Evolutionary conservation across 2,329 filamentous ascomycete genomes (phyloP).

Genomic region (Nannizziopsis arthrosporioides): DNA sequence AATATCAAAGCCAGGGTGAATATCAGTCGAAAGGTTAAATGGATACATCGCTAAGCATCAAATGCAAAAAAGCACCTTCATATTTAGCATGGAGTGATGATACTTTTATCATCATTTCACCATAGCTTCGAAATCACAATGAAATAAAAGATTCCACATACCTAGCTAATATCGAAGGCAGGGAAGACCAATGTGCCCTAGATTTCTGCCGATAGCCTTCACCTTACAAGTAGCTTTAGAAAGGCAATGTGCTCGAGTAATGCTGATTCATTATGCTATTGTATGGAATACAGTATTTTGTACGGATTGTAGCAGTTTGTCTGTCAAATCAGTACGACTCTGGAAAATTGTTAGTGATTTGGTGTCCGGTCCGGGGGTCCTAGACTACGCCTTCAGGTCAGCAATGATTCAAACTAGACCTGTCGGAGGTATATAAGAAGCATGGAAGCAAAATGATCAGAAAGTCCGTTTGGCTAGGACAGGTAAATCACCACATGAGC

Average conservation of each 20-base stretch:
- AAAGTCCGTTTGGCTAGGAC: slow-evolving; percentile 51
- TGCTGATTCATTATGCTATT: no score
- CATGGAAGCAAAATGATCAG: slow-evolving; percentile 30
- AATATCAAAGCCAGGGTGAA: slow-evolving; percentile 14
- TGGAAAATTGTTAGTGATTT: no score
- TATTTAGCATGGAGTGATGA: slow-evolving; percentile 52
- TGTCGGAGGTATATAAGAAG: neutral
- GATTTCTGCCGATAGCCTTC: neutral
- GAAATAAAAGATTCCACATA: slow-evolving; percentile 14
- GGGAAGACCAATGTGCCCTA: neutral
- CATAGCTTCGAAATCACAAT: slow-evolving; percentile 10
- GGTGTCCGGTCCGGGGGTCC: no score
- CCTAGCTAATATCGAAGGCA: neutral
- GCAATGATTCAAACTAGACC: no score
- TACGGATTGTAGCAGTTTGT: no score
- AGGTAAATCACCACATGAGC: slow-evolving; percentile 47
- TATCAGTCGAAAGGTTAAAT: slow-evolving; percentile 55
- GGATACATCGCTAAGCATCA: slow-evolving; percentile 48
- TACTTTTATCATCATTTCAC: slow-evolving; percentile 16
- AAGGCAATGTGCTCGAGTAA: neutral
- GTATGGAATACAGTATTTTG: no score
- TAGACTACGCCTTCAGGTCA: no score
- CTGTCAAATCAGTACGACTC: no score
- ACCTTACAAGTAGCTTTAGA: neutral
- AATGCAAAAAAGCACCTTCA: slow-evolving; percentile 40